Conservation (phyloP, 257 asterid species). For the Marsdenia floribunda region DNA sequence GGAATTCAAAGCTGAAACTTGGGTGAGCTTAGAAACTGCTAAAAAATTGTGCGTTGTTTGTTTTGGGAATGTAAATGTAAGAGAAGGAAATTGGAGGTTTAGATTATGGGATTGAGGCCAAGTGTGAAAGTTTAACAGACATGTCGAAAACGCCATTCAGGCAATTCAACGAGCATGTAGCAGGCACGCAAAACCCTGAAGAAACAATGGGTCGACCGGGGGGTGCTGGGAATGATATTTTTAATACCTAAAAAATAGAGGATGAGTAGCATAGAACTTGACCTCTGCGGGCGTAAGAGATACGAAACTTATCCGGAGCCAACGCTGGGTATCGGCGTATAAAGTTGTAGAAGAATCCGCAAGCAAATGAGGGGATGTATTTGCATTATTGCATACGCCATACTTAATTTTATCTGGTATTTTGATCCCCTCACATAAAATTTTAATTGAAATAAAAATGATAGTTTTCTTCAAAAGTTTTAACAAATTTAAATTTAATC, state of each 20-base stretch:
- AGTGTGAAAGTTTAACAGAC: slow-evolving; percentile 49
- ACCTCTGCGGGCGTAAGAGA: too few species aligned
- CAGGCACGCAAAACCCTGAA: not conserved
- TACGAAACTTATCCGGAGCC: not conserved
- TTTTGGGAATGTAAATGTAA: slow-evolving; percentile 23
- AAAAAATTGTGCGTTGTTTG: slow-evolving; percentile 22
- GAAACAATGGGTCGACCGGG: not conserved
- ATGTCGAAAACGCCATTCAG: slow-evolving; percentile 63
- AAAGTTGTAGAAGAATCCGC: too few species aligned
- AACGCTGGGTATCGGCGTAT: not conserved
- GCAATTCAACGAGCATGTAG: slow-evolving; percentile 52
- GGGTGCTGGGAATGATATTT: not conserved
- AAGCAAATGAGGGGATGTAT: not conserved
- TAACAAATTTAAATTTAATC: too few species aligned
- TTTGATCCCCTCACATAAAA: too few species aligned
- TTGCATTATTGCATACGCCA: too few species aligned
- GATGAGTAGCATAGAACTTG: too few species aligned
- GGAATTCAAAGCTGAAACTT: slow-evolving; percentile 25
- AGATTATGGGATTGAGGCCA: slow-evolving; percentile 33
- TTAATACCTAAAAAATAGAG: too few species aligned
- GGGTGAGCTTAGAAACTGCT: slow-evolving; percentile 15
- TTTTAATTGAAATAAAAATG: too few species aligned
- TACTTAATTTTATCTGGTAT: too few species aligned
- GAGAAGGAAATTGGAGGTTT: slow-evolving; percentile 12
- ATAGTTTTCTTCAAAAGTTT: too few species aligned